Base-by-base conservation (phyloP, 306 rosid genomes). In the Rosa rugosa region DNA sequence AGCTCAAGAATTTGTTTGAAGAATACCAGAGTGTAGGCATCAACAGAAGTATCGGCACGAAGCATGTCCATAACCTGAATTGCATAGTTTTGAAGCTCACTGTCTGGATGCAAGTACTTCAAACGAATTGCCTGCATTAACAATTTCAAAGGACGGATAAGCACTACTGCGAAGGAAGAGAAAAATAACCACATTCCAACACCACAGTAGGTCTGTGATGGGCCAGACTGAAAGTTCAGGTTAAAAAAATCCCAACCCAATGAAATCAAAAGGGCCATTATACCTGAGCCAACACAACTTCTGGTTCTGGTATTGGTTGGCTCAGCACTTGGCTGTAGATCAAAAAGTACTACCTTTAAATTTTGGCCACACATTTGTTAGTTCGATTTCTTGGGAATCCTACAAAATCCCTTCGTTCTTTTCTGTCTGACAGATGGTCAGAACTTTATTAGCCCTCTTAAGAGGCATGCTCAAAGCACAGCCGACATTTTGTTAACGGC, bases 61-160 rank as follows among this genome's bases (percentile, higher is more conserved):
- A 95, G 97, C 92, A 93, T 86, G 75, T 93, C 98, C 86, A 95
- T 85, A 74, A 93, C 91, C 85, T 89, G 96, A 83, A 89, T 59
- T 20, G 90, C 92, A 65, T 80, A 93, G 86, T 83, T 85, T 87
- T 86, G 98, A 44, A 95, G 97, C 87, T 92, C 98, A 75, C 87
- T 86, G 70, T 95, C 99, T 46, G 99, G 97, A 83, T 85, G 97
- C 80, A 83, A 80, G 85, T 95, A 95, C 77, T 90, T 91, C 40
- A 87, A 84, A 66, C 89, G 99, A 82, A 95, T 88, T 53, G 92
- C 93, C 99, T 95, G 91, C 84, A 90, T 80, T 72, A 82, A 74
- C 47, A 79, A 83, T 75, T 54, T 66, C 64, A 59, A 72, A 45
- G 20, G 64, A 69, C 7, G 64, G 82, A 87, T 69, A 20, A 71